Base-by-base conservation (phyloP, 2,329 filamentous ascomycete genomes). In the Magnaporthiopsis poae region DNA sequence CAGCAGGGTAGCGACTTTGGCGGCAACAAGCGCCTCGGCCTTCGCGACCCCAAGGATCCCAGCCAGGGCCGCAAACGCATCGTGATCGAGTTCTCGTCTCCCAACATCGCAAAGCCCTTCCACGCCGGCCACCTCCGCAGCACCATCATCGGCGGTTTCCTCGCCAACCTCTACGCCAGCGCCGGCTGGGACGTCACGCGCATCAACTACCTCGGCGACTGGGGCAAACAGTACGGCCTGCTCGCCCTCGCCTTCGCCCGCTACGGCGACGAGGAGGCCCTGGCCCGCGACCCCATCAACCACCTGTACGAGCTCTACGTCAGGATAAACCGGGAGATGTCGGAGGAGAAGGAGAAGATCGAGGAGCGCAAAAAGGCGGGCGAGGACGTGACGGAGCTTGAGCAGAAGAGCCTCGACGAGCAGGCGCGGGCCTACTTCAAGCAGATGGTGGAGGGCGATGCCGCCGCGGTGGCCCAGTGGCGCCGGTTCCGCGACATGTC, bases 51-150 rank as follows among this genome's bases (percentile, higher is more conserved):
- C 56, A 78, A 80, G 29, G 83, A 91, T 73, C 82, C 86, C 9
- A 82, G 80, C 65, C 80, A 83, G 68, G 86, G 84, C 69, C 81
- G 80, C 71, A 91, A 91, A 81, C 84, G 83, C 68, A 84, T 87
- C 60, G 85, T 95, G 65, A 84, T 95, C 72, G 91, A 95, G 73
- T 95, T 94, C 77, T 92, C 89, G 9, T 92, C 89, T 9, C 91
- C 91, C 64, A 95, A 95, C 75, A 92, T 95, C 68, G 91, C 91
- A 62, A 94, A 94, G 78, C 90, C 89, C 31, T 92, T 92, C 80
- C 89, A 92, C 74, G 90, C 89, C 59, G 89, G 89, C 15, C 90
- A 93, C 76, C 80, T 92, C 72, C 84, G 90, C 73, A 90, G 87
- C 71, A 93, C 90, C 56, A 92, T 92, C 73, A 92, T 92, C 68